Evolutionary conservation across 805 yeast genomes (phyloP), one percentile per base, ranked within the genome.

Genomic region (Cyberlindnera japonica): DNA sequence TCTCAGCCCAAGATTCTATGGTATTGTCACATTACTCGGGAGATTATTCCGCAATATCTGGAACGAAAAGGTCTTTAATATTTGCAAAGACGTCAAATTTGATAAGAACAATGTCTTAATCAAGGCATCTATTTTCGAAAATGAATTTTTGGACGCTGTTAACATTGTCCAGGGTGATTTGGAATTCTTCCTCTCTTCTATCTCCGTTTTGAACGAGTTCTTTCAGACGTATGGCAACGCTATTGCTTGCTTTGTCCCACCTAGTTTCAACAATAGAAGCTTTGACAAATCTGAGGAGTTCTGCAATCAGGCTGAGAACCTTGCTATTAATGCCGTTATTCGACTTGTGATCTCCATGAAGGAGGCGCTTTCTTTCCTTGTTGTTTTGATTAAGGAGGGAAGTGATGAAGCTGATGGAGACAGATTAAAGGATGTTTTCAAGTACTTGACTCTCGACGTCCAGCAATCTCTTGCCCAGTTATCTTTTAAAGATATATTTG

Each of bases 1-100:
- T 22, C 72, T 93, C 45, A 86, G 96, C 63, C 95, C 95, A 51
- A 71, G 96, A 50, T 89, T 90, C 54, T 90, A 87, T 59, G 98
- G 96, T 34, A 76, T 87, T 14, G 81, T 91, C 12, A 71, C 88
- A 19, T 74, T 89, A 43, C 68, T 89, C 23, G 74, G 96, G 1
- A 75, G 98, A 50, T 62, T 90, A 14, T 77, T 91, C 47, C 74
- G 95, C 48, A 81, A 80, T 15, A 69, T 79, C 34, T 93, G 99
- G 99, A 72, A 71, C 40, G 68, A 68, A 25, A 81, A 77, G 38
- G 83, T 90, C 3, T 85, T 91, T 51, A 62, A 57, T 19, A 35
- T 67, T 21, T 57, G 54, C 29, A 47, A 57, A 6, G 63, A 56
- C 12, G 58, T 64, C 17, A 59, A 59, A 33, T 64, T 58, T 37